Conservation (phyloP, 2,329 filamentous ascomycete genomes). For the Ophiostoma fasciatum region DNA sequence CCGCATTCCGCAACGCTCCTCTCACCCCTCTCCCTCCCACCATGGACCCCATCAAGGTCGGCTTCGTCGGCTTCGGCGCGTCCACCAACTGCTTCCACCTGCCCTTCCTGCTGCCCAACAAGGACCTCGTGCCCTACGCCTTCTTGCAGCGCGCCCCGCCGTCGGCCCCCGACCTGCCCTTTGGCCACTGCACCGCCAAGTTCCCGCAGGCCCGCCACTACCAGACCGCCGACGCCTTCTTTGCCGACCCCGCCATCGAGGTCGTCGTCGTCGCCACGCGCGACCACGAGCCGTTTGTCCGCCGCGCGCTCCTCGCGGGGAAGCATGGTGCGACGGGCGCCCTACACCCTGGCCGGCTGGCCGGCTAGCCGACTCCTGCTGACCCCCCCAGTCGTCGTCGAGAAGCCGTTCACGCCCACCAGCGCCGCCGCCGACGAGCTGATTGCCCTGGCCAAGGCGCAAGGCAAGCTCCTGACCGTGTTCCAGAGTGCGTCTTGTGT, state of each 20-base stretch:
- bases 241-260: constrained; percentile 41
- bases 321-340: constrained; percentile 44
- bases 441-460: constrained; percentile 29
- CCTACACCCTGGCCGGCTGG: too few relatives aligned
- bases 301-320: constrained; percentile 38
- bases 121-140: constrained; percentile 29
- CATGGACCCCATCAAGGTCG: constrained; percentile 25
- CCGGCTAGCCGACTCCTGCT: too few relatives aligned
- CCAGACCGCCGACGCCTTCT: constrained; percentile 40
- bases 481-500: constrained; percentile 31
- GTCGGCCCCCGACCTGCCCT: constrained; percentile 6
- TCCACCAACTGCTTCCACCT: constrained; percentile 33
- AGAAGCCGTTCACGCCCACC: constrained; percentile 52
- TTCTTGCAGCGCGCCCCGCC: constrained; percentile 31
- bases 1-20: too few relatives aligned
- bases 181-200: constrained; percentile 33
- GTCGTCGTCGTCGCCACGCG: constrained; percentile 48
- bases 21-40: too few relatives aligned
- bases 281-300: constrained; percentile 39
- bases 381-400: constrained; percentile 49
- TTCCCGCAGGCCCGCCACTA: constrained; percentile 38
- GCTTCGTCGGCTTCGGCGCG: constrained; percentile 34
- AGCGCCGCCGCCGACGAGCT: constrained; percentile 40
- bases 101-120: constrained; percentile 32
- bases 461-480: constrained; percentile 32